A percentile compares a stretch with the other conserved stretches of the same genome.
These are phyloP conservation scores for Gamarada debralockiae DNA, from an alignment of 495 filamentous ascomycete species.

Conservation along the genomic window DNA sequence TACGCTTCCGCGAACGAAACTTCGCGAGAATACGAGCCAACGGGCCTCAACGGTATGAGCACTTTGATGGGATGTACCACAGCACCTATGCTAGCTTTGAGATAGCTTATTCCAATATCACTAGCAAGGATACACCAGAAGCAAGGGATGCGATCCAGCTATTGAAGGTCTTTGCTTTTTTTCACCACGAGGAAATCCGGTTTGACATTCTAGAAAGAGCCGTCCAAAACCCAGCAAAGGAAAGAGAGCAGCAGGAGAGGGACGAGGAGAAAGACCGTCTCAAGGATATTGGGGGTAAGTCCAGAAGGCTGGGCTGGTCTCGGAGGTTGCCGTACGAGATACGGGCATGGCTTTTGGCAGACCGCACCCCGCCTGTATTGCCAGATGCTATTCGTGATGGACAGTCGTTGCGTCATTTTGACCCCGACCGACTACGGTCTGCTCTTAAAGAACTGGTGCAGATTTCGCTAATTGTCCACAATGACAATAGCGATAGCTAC, in stretches of 20 bases:
- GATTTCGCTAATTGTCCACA: conserved; percentile 28
- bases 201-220: conserved; percentile 28
- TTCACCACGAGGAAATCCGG: conserved; percentile 30
- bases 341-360: too few relatives aligned
- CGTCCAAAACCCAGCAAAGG: conserved; percentile 9
- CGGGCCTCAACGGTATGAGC: too few relatives aligned
- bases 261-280: neutral
- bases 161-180: conserved; percentile 35
- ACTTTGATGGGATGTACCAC: neutral
- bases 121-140: conserved; percentile 5
- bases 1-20: conserved; percentile 17
- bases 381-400: too few relatives aligned
- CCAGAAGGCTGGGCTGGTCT: neutral
- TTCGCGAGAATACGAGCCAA: conserved; percentile 19
- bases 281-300: neutral
- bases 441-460: conserved; percentile 22
- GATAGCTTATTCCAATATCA: conserved; percentile 27
- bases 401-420: too few relatives aligned
- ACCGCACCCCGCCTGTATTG: conserved; percentile 7
- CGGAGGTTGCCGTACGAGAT: neutral
- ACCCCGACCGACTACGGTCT: neutral
- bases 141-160: conserved; percentile 33
- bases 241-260: neutral
- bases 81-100: conserved; percentile 13
- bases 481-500: conserved; percentile 28